Evolutionary conservation across 116 monocot genomes (phyloP).

Genomic region (Dioscorea cayenensis): DNA sequence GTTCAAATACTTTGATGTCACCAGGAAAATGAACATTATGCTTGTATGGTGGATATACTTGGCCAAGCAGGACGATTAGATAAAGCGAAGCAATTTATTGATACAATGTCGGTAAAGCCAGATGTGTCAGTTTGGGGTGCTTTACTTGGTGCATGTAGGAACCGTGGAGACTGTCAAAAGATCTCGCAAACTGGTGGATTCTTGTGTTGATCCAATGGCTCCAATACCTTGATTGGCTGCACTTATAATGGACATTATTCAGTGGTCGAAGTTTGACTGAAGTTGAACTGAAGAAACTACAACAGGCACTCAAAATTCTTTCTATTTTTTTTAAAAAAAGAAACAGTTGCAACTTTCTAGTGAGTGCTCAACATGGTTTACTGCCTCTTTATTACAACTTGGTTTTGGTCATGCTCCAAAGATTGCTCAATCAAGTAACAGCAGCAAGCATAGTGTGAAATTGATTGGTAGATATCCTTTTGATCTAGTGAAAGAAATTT

Average conservation of each 20-base stretch:
- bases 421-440: constrained; percentile 33
- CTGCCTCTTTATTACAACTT: constrained; percentile 79
- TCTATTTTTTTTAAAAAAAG: constrained; percentile 91
- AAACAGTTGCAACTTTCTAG: constrained; percentile 77
- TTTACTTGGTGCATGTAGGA: constrained; percentile 32
- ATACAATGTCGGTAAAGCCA: constrained; percentile 22
- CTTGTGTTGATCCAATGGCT: constrained; percentile 74
- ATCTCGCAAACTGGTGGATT: constrained; percentile 85
- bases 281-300: constrained; percentile 60
- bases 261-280: constrained; percentile 37
- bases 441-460: constrained; percentile 27
- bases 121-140: constrained; percentile 28
- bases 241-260: constrained; percentile 86
- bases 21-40: constrained; percentile 31
- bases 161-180: constrained; percentile 36
- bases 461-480: not conserved
- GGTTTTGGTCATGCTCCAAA: constrained; percentile 43
- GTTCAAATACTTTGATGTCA: constrained; percentile 12
- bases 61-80: constrained; percentile 22
- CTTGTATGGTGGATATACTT: constrained; percentile 48
- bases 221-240: constrained; percentile 78
- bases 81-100: constrained; percentile 24
- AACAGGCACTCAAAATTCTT: constrained; percentile 70
- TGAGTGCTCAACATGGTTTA: constrained; percentile 90
- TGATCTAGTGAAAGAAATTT: constrained; percentile 7